Percentiles rank a stretch among this genome's conserved stretches.
These are phyloP conservation scores for Macrolepiota dolichaula DNA, from an alignment of 768 basidiomycete genomes.

Conservation along the genomic window DNA sequence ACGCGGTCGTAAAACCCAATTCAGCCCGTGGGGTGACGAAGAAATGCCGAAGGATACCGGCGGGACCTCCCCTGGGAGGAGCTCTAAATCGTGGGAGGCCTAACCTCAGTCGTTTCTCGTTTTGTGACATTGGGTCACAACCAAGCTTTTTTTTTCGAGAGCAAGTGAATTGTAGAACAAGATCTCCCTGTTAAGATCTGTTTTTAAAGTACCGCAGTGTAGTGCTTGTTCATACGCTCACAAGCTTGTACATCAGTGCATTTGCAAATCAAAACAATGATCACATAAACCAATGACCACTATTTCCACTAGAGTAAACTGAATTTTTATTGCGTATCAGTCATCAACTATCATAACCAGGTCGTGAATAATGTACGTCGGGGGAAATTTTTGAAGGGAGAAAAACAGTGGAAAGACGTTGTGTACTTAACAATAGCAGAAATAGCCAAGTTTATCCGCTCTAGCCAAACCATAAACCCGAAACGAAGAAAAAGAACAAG, in stretches of 20 bases:
- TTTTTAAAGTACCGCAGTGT: background rate
- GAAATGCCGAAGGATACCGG: conserved; percentile 28
- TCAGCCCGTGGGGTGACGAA: conserved; percentile 83
- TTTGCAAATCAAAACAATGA: background rate
- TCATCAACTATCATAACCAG: conserved; percentile 10
- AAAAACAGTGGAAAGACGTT: background rate
- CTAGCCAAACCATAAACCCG: conserved; percentile 12
- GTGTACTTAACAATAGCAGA: conserved; percentile 11
- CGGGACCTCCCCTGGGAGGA: conserved; percentile 7
- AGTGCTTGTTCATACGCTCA: conserved; percentile 6
- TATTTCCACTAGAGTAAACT: background rate
- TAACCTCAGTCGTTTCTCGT: background rate
- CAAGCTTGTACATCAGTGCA: conserved; percentile 5
- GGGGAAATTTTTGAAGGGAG: background rate
- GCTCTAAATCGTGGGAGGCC: background rate
- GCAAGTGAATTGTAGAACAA: conserved; percentile 8
- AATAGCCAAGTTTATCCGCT: conserved; percentile 12
- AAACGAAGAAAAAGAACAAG: background rate
- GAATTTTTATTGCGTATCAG: conserved; percentile 3
- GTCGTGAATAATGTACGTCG: conserved; percentile 9
- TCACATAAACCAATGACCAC: background rate
- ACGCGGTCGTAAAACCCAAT: conserved; percentile 63
- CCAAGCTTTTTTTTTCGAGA: background rate
- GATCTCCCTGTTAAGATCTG: background rate
- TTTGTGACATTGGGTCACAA: conserved; percentile 1